phyloP scores from a whole-genome alignment of 495 filamentous ascomycete genomes.

The Neurospora sp. region DNA sequence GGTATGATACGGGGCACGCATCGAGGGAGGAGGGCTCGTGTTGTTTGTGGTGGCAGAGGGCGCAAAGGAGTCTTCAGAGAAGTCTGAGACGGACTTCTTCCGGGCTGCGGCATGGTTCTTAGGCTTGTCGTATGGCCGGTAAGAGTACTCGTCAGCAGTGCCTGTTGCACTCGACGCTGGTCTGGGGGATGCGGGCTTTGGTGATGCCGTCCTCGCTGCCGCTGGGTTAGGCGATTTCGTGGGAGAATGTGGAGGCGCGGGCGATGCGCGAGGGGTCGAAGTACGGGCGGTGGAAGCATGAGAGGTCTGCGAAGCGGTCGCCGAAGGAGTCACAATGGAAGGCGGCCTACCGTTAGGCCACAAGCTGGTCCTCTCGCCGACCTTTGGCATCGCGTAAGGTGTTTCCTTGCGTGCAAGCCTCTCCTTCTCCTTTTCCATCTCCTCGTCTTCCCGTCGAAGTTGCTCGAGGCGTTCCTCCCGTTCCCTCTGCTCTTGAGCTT shows the following conservation, averaged over 20 bases:
- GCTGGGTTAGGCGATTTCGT: neutral
- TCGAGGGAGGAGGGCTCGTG: constrained; percentile 73
- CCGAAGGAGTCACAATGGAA: constrained; percentile 19
- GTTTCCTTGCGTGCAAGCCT: constrained; percentile 29
- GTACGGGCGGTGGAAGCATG: neutral
- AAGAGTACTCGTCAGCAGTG: constrained; percentile 64
- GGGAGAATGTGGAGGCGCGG: constrained; percentile 10
- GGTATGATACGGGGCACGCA: constrained; percentile 64
- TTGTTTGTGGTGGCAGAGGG: constrained; percentile 72
- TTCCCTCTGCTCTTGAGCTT: constrained; percentile 34
- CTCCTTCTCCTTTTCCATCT: constrained; percentile 17
- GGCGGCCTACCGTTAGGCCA: constrained; percentile 41
- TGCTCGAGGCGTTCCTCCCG: constrained; percentile 16
- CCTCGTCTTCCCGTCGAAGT: constrained; percentile 11
- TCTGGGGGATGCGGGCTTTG: constrained; percentile 11
- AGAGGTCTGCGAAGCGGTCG: constrained; percentile 1
- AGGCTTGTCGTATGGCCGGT: constrained; percentile 71
- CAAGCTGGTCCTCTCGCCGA: constrained; percentile 47
- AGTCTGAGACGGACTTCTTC: constrained; percentile 50
- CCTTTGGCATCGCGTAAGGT: constrained; percentile 41
- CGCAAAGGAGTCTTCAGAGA: constrained; percentile 77
- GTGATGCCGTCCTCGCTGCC: neutral
- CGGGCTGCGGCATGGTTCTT: constrained; percentile 36
- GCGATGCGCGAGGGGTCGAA: neutral
- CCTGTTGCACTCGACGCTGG: constrained; percentile 39